phyloP scores from a whole-genome alignment of 345 rosid species.

The Geranium brycei region DNA sequence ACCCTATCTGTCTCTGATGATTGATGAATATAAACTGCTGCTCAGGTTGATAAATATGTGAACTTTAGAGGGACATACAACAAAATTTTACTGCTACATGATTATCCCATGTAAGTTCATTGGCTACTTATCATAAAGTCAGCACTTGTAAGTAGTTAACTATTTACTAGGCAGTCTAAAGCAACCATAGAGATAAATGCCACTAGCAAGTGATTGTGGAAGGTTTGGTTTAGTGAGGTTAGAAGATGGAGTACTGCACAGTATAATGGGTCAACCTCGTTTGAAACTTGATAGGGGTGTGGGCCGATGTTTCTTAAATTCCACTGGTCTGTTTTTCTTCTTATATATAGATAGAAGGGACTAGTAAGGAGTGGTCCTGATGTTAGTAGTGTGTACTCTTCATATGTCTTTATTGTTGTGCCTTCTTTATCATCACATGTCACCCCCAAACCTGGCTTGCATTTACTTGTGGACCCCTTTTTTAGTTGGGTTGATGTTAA shows the following conservation, averaged over 20 bases:
- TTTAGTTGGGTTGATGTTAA: constrained; percentile 7
- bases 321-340: constrained; percentile 31
- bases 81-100: not conserved
- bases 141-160: too few relatives aligned
- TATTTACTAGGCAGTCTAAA: too few relatives aligned
- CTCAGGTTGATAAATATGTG: not conserved
- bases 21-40: too few relatives aligned
- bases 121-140: too few relatives aligned
- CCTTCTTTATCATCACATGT: constrained; percentile 48
- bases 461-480: constrained; percentile 53
- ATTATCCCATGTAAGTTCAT: not conserved
- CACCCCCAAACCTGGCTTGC: constrained; percentile 25
- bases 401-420: constrained; percentile 47
- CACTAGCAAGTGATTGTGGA: not conserved
- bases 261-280: constrained; percentile 64
- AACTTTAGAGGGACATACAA: too few relatives aligned
- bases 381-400: constrained; percentile 34
- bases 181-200: too few relatives aligned
- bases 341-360: constrained; percentile 9
- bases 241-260: constrained; percentile 12
- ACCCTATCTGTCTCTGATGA: not conserved
- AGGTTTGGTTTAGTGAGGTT: not conserved
- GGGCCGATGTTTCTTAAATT: constrained; percentile 77
- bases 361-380: constrained; percentile 53
- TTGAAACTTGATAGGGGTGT: constrained; percentile 46